These are phyloP conservation scores for Claviceps sp. DNA, from an alignment of 2,329 filamentous ascomycete species.

Conservation along the genomic window DNA sequence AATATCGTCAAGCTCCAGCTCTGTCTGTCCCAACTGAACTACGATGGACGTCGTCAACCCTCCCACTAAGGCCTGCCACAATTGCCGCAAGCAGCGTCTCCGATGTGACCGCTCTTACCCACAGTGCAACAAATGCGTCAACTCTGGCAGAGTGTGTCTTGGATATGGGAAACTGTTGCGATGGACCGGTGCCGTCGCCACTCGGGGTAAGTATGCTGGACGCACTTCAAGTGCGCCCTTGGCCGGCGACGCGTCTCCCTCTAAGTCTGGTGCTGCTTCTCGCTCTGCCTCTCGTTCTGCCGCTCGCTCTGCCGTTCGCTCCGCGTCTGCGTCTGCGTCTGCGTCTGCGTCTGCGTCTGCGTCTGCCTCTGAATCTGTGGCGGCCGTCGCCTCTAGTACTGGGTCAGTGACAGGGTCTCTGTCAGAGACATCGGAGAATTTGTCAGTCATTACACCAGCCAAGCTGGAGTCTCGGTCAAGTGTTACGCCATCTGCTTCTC, in stretches of 20 bases:
- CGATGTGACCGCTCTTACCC: conserved; percentile 39
- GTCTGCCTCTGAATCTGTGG: neutral
- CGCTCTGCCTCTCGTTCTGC: neutral
- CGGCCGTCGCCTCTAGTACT: neutral
- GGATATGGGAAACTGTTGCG: conserved; percentile 39
- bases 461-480: neutral
- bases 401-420: conserved; percentile 1
- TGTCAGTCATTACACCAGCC: neutral
- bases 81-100: conserved; percentile 38
- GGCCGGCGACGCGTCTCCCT: neutral
- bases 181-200: conserved; percentile 36
- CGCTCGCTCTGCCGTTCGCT: neutral
- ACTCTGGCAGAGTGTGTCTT: conserved; percentile 35
- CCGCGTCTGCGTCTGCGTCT: neutral
- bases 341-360: neutral
- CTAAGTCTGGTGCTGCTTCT: neutral
- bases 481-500: conserved; percentile 1
- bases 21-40: neutral
- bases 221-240: conserved; percentile 22
- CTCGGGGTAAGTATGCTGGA: conserved; percentile 27
- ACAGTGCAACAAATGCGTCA: conserved; percentile 36
- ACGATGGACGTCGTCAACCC: conserved; percentile 7
- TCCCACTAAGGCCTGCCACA: conserved; percentile 32
- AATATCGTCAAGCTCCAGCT: neutral
- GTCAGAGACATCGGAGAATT: conserved; percentile 7